Percentiles rank a stretch among this genome's conserved stretches.
These are phyloP conservation scores for Neurospora sp. DNA, from an alignment of 495 filamentous ascomycete species.

Conservation along the genomic window DNA sequence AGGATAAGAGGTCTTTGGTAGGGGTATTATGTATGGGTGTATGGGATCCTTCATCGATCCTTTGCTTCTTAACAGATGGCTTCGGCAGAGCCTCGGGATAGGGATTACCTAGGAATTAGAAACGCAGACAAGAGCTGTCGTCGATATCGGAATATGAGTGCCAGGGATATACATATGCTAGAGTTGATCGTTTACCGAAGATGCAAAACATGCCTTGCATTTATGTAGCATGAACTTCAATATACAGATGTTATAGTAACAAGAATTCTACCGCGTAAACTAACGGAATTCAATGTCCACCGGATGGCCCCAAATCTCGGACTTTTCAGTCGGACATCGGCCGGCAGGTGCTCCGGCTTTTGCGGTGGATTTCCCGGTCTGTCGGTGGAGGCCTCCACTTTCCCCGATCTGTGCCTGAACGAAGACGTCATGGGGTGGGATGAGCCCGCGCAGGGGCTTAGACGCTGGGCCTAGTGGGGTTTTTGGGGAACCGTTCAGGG, in stretches of 20 bases:
- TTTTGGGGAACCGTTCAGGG: background rate
- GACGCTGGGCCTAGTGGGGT: background rate
- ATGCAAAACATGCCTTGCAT: background rate
- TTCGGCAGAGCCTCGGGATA: background rate
- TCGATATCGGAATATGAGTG: background rate
- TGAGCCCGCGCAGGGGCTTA: background rate
- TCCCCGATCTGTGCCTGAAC: background rate
- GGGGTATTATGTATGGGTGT: background rate
- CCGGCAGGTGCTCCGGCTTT: background rate
- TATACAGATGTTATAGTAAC: background rate
- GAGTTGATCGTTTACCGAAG: background rate
- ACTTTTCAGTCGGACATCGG: background rate
- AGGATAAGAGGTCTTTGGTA: background rate
- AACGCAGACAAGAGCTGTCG: background rate
- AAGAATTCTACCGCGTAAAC: background rate
- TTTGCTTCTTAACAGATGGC: too few relatives aligned
- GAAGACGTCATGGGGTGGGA: background rate
- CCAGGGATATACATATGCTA: background rate
- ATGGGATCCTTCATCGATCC: background rate
- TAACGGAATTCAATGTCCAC: background rate
- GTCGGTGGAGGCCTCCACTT: background rate
- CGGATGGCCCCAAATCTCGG: background rate
- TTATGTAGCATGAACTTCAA: background rate
- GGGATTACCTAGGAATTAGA: background rate
- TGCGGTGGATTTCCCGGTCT: background rate